Evolutionary conservation across 1,139 yeast genomes (phyloP).

Genomic region (Yamadazyma jaroonii): DNA sequence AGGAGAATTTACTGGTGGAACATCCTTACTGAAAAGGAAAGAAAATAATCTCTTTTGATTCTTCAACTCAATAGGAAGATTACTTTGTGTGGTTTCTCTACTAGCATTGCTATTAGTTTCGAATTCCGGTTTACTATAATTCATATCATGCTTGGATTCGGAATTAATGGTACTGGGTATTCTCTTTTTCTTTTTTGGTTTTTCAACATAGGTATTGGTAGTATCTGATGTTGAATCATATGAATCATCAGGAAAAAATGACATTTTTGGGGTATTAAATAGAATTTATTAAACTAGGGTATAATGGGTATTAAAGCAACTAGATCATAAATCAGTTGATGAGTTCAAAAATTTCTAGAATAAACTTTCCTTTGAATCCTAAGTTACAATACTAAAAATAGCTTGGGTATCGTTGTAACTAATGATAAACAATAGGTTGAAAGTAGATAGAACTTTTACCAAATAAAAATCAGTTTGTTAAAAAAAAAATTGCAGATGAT

Average conservation of each 20-base stretch:
- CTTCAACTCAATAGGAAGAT: conserved; percentile 13
- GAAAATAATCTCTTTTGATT: conserved; percentile 32
- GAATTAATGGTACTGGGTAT: conserved; percentile 8
- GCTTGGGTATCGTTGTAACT: no score
- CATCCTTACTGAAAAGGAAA: conserved; percentile 31
- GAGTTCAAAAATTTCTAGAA: not conserved
- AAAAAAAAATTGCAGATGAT: not conserved
- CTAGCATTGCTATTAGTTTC: not conserved
- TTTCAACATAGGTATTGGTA: conserved; percentile 18
- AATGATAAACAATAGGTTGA: no score
- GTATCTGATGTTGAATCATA: conserved; percentile 14
- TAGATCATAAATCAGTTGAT: not conserved
- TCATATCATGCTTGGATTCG: conserved; percentile 1
- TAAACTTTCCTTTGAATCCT: not conserved
- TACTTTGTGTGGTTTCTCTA: not conserved
- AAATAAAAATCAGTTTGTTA: not conserved
- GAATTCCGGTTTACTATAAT: not conserved
- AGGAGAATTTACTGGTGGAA: conserved; percentile 34
- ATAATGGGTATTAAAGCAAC: conserved; percentile 1
- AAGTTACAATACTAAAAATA: not conserved
- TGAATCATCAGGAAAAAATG: conserved; percentile 6
- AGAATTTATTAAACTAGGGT: not conserved
- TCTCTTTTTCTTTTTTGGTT: conserved; percentile 6
- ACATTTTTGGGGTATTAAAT: conserved; percentile 4
- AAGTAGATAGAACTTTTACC: no score